Conservation (phyloP, 2,329 filamentous ascomycete genomes). For the Colletotrichum trifolii region DNA sequence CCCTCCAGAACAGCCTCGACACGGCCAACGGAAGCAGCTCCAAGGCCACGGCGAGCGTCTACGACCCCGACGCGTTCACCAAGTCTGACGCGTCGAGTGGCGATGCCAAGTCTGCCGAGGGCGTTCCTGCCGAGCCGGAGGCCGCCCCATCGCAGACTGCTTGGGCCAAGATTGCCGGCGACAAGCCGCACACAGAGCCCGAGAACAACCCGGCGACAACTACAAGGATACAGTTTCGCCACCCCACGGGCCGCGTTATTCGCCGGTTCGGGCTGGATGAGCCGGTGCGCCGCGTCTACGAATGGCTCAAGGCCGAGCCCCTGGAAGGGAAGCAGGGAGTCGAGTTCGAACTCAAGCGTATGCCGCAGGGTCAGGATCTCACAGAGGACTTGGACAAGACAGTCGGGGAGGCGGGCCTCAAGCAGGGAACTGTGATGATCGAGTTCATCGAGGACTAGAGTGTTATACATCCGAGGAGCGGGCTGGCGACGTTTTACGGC, state of each 20-base stretch:
- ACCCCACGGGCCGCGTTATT: conserved; percentile 86
- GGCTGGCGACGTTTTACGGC: not conserved
- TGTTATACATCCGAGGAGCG: too few relatives aligned
- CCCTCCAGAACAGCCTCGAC: conserved; percentile 86
- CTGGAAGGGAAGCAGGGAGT: conserved; percentile 82
- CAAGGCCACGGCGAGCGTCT: conserved; percentile 62
- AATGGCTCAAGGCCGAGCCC: conserved; percentile 94
- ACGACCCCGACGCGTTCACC: conserved; percentile 90
- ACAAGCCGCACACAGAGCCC: conserved; percentile 82
- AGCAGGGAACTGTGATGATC: conserved; percentile 95
- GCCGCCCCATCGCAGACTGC: conserved; percentile 45
- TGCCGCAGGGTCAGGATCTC: conserved; percentile 82
- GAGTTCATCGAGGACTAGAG: conserved; percentile 77
- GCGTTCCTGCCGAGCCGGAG: conserved; percentile 39
- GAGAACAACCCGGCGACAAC: conserved; percentile 74
- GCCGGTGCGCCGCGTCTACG: conserved; percentile 84
- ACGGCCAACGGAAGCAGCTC: conserved; percentile 52
- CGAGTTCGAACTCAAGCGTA: conserved; percentile 87
- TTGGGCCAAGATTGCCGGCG: conserved; percentile 79
- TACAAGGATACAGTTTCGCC: conserved; percentile 92
- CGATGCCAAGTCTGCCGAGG: conserved; percentile 56
- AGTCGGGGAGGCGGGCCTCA: conserved; percentile 84
- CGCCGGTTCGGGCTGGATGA: conserved; percentile 85
- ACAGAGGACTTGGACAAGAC: conserved; percentile 79
- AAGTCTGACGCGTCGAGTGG: conserved; percentile 66